A percentile compares a stretch with the other conserved stretches of the same genome.
Evolutionary conservation across 768 basidiomycete species (phyloP).

Genomic region (Collybia nuda): DNA sequence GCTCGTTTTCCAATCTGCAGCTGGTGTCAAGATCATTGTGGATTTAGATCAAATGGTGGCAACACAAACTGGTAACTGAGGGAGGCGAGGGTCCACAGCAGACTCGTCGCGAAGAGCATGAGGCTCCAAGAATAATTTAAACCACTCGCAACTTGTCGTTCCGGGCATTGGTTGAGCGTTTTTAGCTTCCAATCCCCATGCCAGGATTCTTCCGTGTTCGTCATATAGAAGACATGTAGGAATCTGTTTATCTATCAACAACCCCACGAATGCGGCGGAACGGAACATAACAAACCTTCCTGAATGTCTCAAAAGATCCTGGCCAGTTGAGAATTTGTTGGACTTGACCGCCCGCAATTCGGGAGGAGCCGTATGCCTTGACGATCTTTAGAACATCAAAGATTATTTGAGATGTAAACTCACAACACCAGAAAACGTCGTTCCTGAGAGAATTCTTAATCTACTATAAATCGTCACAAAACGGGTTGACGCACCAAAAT

Average conservation of each 20-base stretch:
- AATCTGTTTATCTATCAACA: constrained; percentile 34
- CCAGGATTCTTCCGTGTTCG: constrained; percentile 66
- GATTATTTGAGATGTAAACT: constrained; percentile 27
- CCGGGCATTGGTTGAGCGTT: constrained; percentile 70
- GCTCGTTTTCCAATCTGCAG: constrained; percentile 71
- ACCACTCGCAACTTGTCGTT: constrained; percentile 59
- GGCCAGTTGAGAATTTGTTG: constrained; percentile 90
- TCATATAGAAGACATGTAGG: constrained; percentile 87
- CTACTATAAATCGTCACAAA: neutral
- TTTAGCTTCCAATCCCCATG: constrained; percentile 90
- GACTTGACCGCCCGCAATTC: constrained; percentile 74
- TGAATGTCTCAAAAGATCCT: constrained; percentile 81
- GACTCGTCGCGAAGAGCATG: constrained; percentile 72
- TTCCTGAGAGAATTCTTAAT: constrained; percentile 40
- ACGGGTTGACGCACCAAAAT: constrained; percentile 60
- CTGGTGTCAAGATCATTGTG: constrained; percentile 11
- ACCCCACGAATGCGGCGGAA: neutral
- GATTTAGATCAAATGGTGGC: neutral
- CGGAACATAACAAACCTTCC: constrained; percentile 50
- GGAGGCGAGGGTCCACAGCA: constrained; percentile 74
- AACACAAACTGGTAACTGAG: constrained; percentile 68
- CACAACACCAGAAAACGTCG: constrained; percentile 86
- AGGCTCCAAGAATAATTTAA: constrained; percentile 87
- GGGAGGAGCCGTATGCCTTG: constrained; percentile 84
- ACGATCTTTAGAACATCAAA: constrained; percentile 6